Base-by-base conservation (phyloP, 306 rosid species). In the Pueraria montana region DNA sequence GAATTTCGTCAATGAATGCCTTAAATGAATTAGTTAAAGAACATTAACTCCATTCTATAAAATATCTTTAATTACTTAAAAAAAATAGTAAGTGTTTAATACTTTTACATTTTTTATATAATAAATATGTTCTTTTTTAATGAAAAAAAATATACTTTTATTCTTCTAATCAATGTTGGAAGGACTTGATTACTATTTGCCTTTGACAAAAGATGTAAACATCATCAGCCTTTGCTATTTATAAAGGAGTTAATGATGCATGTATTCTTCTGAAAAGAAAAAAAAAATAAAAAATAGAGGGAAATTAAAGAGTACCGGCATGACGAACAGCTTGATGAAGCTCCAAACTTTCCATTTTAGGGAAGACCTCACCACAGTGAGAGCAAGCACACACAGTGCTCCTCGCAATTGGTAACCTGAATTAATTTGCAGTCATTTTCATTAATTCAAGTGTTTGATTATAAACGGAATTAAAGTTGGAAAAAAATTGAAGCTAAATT, bases 261-360 rank as follows among this genome's bases (percentile, higher is more conserved):
- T 38, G 65, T 30, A 26, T 61, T 67, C 5, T 17, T 49, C 42
- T 23, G 49, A 38, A 38, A 38, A 6, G 4, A 38, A 38, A 38
- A 5, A 27, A 27, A 1, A 27, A 27, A 27, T 6, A n/a, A 52
- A 0, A 20, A 49, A 14, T 4, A 11, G 18, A 26, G n/a, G 6
- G 10, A 61, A 6, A 27, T 26, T 5, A 13, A 45, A 24, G 16
- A 32, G 21, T 94, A 96, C 99, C 99, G 9, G 99, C 98, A 84
- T 96, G 99, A 38, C 95, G 98, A 88, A 90, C 85, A 72, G 94
- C 92, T 81, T 94, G 98, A 86, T 96, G 99, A 88, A 91, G 95
- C 83, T 96, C 97, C 87, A 94, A 84, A 79, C 90, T 92, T 83
- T 96, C 99, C 62, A 88, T 77, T 84, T 96, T 94, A 1, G 97